A percentile compares a stretch with the other conserved stretches of the same genome.
Evolutionary conservation across 805 yeast genomes (phyloP).

Genomic region (Lachancea sp.): DNA sequence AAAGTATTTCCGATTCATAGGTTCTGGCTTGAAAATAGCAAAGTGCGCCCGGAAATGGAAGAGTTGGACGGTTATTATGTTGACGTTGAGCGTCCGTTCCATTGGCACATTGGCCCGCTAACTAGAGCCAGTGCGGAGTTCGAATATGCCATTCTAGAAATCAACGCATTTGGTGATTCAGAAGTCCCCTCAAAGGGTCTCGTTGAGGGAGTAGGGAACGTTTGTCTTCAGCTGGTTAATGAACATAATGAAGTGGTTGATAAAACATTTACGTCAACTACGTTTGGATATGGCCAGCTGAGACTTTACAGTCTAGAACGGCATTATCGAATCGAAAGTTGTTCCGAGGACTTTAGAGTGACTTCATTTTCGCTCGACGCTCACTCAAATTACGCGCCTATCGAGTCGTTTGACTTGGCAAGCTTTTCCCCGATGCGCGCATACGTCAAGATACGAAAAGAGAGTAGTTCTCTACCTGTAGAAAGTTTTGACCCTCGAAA

Average conservation of each 20-base stretch:
- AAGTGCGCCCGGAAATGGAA: conserved; percentile 37
- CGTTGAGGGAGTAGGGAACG: conserved; percentile 37
- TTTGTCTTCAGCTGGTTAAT: conserved; percentile 44
- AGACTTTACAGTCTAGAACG: conserved; percentile 9
- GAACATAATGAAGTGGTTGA: conserved; percentile 21
- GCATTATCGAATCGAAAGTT: conserved; percentile 15
- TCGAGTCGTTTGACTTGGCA: conserved; percentile 12
- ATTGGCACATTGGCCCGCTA: conserved; percentile 33
- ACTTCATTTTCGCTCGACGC: conserved; percentile 19
- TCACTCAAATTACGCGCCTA: conserved; percentile 20
- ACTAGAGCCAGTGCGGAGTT: conserved; percentile 41
- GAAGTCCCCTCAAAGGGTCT: conserved; percentile 17
- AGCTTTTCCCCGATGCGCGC: conserved; percentile 17
- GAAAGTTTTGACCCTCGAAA: not conserved
- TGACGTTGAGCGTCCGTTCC: conserved; percentile 21
- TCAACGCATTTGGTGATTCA: conserved; percentile 48
- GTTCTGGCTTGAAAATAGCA: conserved; percentile 37
- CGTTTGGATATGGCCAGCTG: conserved; percentile 79
- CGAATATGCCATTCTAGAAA: conserved; percentile 49
- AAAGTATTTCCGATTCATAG: conserved; percentile 47
- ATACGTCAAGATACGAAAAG: conserved; percentile 13
- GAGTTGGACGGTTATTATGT: conserved; percentile 22
- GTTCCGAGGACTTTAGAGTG: conserved; percentile 20
- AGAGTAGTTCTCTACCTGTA: not conserved
- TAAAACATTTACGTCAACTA: conserved; percentile 70